Conservation (phyloP, 2,329 filamentous ascomycete species). For the Tolypocladium tropicale region DNA sequence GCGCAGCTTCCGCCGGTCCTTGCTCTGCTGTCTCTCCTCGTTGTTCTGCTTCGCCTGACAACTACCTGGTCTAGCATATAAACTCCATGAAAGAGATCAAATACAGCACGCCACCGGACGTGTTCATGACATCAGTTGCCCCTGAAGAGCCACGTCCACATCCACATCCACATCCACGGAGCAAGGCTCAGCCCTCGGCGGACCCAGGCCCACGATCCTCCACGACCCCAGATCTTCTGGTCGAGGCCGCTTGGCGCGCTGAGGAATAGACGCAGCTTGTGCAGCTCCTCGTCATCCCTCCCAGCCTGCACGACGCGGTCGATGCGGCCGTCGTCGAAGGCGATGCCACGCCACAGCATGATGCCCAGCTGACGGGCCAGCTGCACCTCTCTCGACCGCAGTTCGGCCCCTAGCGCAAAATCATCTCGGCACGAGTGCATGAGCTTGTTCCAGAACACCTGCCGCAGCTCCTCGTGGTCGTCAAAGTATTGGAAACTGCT, state of each 20-base stretch:
- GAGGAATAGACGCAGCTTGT: conserved; percentile 30
- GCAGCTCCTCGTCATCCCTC: conserved; percentile 42
- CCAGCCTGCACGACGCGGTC: conserved; percentile 44
- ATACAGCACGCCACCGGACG: background rate
- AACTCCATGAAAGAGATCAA: too few relatives aligned
- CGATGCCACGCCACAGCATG: conserved; percentile 53
- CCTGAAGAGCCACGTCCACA: background rate
- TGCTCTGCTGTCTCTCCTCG: too few relatives aligned
- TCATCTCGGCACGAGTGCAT: conserved; percentile 8
- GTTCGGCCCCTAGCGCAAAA: too few relatives aligned
- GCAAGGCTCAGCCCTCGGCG: background rate
- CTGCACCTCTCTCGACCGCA: conserved; percentile 7
- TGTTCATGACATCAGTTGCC: background rate
- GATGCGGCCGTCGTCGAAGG: conserved; percentile 50
- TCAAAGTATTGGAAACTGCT: conserved; percentile 33
- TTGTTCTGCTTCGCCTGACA: too few relatives aligned
- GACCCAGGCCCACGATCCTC: background rate
- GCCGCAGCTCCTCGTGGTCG: conserved; percentile 30
- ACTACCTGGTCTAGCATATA: background rate
- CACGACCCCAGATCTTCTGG: background rate
- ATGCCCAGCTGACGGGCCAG: conserved; percentile 38
- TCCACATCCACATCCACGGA: background rate
- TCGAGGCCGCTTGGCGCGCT: background rate
- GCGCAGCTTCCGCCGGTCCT: too few relatives aligned
- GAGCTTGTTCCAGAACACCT: conserved; percentile 37